A percentile compares a stretch with the other conserved stretches of the same genome.
Evolutionary conservation across 495 filamentous ascomycete species (phyloP).

Genomic region (Neurospora pannonica): DNA sequence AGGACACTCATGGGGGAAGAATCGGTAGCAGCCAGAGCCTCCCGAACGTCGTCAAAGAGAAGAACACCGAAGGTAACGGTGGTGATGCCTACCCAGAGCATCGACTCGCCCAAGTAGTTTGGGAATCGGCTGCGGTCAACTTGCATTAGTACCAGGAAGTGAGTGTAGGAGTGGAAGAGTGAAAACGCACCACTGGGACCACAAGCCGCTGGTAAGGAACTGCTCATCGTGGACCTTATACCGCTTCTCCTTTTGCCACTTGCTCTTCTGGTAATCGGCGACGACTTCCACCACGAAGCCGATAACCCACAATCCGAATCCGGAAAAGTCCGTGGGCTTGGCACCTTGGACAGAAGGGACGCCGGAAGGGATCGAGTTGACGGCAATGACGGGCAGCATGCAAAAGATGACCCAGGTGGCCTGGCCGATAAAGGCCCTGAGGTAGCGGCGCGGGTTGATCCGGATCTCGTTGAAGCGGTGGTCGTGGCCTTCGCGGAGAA

Average conservation of each 20-base stretch:
- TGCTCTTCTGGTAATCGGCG: constrained; percentile 51
- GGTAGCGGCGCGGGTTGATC: constrained; percentile 40
- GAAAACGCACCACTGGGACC: constrained; percentile 33
- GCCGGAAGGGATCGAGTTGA: constrained; percentile 49
- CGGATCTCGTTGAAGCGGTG: constrained; percentile 54
- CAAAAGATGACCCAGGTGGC: constrained; percentile 54
- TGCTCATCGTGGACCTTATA: constrained; percentile 52
- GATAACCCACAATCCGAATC: constrained; percentile 41
- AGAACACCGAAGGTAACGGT: constrained; percentile 39
- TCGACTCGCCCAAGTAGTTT: constrained; percentile 60
- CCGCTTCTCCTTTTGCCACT: constrained; percentile 46
- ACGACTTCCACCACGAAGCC: constrained; percentile 50
- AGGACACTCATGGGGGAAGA: constrained; percentile 25
- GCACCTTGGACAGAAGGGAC: constrained; percentile 34
- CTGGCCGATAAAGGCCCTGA: constrained; percentile 48
- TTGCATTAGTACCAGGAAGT: background rate
- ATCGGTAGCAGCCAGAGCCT: constrained; percentile 30
- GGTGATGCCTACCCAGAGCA: constrained; percentile 54
- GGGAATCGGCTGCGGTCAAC: constrained; percentile 41
- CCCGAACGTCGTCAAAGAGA: constrained; percentile 29
- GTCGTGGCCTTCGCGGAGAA: constrained; percentile 45
- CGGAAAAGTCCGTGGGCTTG: constrained; percentile 40
- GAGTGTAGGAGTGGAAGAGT: background rate
- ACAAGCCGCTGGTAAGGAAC: constrained; percentile 51
- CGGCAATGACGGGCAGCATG: constrained; percentile 48